phyloP scores from a whole-genome alignment of 805 yeast genomes.

The Ogataea methanolica region DNA sequence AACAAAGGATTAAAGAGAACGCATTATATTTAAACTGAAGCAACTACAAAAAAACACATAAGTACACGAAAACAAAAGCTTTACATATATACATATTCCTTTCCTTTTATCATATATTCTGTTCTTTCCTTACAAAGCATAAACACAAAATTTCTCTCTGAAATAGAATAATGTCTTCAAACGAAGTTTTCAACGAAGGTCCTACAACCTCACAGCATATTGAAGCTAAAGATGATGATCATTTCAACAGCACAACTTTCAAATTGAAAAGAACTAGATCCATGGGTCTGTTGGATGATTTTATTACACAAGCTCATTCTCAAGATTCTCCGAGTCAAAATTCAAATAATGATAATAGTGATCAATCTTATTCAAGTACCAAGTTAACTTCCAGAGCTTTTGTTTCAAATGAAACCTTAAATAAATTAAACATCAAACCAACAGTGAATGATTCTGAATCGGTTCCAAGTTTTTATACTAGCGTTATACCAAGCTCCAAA shows the following conservation, averaged over 20 bases:
- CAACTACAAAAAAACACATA: no score
- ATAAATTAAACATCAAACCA: constrained; percentile 50
- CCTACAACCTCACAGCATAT: constrained; percentile 63
- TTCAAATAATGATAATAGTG: constrained; percentile 33
- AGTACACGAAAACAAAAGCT: no score
- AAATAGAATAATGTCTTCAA: constrained; percentile 6
- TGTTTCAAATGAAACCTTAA: constrained; percentile 91
- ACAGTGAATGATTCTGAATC: constrained; percentile 14
- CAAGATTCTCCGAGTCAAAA: constrained; percentile 7
- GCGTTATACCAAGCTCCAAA: constrained; percentile 19
- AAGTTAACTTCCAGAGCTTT: constrained; percentile 91
- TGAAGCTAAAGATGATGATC: constrained; percentile 66
- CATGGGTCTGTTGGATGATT: constrained; percentile 73
- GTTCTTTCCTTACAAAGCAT: no score
- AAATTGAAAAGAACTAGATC: constrained; percentile 78
- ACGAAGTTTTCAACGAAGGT: constrained; percentile 47
- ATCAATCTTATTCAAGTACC: constrained; percentile 37
- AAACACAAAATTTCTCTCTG: no score
- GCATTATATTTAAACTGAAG: no score
- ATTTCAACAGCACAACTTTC: constrained; percentile 66
- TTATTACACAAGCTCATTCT: constrained; percentile 25
- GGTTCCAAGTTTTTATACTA: constrained; percentile 25
- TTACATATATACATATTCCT: no score
- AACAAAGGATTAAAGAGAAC: no score
- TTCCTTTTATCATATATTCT: no score